These are phyloP conservation scores for Neurospora sp. DNA, from an alignment of 495 filamentous ascomycete genomes.

Conservation along the genomic window DNA sequence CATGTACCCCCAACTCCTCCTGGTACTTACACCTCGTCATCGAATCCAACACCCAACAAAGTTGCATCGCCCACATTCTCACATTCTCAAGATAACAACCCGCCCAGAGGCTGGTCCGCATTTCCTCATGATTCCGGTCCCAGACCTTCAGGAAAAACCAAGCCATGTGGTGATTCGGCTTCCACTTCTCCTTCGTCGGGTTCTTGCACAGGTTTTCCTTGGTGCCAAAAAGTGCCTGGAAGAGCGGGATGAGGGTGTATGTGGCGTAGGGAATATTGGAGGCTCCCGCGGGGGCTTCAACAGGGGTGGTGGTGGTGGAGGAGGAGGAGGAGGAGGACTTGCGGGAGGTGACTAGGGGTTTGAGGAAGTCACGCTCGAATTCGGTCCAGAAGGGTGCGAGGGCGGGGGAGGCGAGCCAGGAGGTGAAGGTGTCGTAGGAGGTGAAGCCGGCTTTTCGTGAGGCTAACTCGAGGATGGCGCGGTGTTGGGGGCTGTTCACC, in stretches of 20 bases:
- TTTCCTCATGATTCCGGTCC: background rate
- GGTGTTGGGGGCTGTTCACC: background rate
- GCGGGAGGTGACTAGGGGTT: background rate
- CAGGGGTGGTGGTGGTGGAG: background rate
- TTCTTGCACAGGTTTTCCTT: background rate
- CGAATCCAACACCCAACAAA: background rate
- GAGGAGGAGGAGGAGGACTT: background rate
- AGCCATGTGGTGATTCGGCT: background rate
- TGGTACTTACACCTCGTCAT: background rate
- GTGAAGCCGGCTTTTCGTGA: background rate
- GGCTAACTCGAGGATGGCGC: background rate
- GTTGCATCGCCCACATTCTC: background rate
- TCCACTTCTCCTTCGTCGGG: background rate
- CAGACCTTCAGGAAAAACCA: background rate
- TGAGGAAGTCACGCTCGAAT: background rate
- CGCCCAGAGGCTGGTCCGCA: background rate
- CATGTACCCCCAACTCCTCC: background rate
- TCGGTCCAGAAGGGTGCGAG: background rate
- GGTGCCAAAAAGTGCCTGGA: background rate
- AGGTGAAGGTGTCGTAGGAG: background rate
- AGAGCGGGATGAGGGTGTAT: background rate
- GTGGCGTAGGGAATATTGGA: background rate
- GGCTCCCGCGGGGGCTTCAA: background rate
- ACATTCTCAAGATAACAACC: background rate
- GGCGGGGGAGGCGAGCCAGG: background rate